Conservation (phyloP, 78 protist species). For the Dictyostelium firmibasis region DNA sequence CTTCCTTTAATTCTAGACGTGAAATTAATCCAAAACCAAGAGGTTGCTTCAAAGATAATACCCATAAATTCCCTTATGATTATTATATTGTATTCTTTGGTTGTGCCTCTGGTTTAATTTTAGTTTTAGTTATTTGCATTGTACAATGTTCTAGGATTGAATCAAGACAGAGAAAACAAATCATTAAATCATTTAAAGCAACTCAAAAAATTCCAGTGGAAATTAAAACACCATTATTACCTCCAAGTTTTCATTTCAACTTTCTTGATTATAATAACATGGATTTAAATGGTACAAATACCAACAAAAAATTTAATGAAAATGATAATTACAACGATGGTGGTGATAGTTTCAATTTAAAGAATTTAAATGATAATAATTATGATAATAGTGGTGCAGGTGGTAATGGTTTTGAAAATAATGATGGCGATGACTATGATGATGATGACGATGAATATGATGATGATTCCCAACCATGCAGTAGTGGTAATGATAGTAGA, state of each 20-base stretch:
- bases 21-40: background rate
- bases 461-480: background rate
- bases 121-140: background rate
- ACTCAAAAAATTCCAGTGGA: background rate
- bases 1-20: background rate
- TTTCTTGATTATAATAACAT: background rate
- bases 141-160: slow-evolving; percentile 8
- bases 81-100: background rate
- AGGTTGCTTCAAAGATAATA: slow-evolving; percentile 3
- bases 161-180: slow-evolving; percentile 40
- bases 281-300: background rate
- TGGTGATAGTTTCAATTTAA: too few species aligned
- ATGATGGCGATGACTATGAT: background rate
- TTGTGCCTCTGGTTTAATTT: background rate
- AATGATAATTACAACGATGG: background rate
- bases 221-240: background rate
- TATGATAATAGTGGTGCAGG: background rate
- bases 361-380: background rate
- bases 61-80: slow-evolving; percentile 8
- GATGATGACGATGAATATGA: background rate
- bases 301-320: too few species aligned
- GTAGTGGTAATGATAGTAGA: background rate
- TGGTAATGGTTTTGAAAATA: background rate
- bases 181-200: background rate
- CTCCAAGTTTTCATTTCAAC: slow-evolving; percentile 2